These are phyloP conservation scores for Raffaelea arxii DNA, from an alignment of 2,329 filamentous ascomycete genomes.

Conservation along the genomic window DNA sequence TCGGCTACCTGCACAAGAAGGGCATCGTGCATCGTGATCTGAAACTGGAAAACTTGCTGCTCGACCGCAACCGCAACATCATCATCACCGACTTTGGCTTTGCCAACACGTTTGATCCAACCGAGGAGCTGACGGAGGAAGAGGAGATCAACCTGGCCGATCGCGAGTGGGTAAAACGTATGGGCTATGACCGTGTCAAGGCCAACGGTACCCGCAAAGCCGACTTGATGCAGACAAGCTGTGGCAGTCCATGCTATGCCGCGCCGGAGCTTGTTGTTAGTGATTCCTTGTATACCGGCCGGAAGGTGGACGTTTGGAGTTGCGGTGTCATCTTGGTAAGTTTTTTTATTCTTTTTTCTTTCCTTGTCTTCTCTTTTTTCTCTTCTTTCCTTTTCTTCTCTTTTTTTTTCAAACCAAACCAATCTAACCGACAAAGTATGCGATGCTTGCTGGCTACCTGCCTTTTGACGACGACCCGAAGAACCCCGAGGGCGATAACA, in stretches of 20 bases:
- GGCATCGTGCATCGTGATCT: slow-evolving; percentile 96
- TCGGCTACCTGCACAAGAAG: slow-evolving; percentile 96
- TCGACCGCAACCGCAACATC: slow-evolving; percentile 96
- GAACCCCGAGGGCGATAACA: slow-evolving; percentile 97
- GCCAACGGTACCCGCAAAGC: slow-evolving; percentile 70
- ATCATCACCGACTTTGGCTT: slow-evolving; percentile 99
- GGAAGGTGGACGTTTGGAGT: slow-evolving; percentile 98
- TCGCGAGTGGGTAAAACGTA: slow-evolving; percentile 76
- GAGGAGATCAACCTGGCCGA: slow-evolving; percentile 81
- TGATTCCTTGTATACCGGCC: slow-evolving; percentile 91
- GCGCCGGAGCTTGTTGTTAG: slow-evolving; percentile 95
- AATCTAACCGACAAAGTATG: slow-evolving; percentile 55
- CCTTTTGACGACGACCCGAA: slow-evolving; percentile 97
- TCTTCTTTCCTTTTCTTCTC: not conserved
- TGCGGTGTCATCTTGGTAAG: slow-evolving; percentile 95
- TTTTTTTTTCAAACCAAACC: not conserved
- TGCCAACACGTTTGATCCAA: slow-evolving; percentile 89
- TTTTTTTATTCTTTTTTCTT: slow-evolving; percentile 11
- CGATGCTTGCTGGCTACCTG: slow-evolving; percentile 95
- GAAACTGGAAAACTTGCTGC: slow-evolving; percentile 88
- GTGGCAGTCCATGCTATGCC: slow-evolving; percentile 94
- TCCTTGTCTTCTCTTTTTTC: not conserved
- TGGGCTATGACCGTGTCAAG: slow-evolving; percentile 74
- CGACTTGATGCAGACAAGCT: slow-evolving; percentile 98
- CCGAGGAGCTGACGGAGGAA: slow-evolving; percentile 80